These are phyloP conservation scores for Saturnispora sekii DNA, from an alignment of 805 yeast species.

Conservation along the genomic window DNA sequence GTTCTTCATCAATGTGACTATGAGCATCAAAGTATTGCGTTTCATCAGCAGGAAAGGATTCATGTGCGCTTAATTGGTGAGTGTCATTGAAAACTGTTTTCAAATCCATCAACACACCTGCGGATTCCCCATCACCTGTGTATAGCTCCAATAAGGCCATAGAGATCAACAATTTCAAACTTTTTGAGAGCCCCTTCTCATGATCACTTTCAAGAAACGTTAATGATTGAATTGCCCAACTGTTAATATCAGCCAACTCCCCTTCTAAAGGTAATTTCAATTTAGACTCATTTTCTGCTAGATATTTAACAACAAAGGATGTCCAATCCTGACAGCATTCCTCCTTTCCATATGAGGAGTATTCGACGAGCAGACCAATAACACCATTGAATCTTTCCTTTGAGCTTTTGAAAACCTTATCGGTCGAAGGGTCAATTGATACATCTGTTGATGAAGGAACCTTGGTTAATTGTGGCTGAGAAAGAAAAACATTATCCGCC, in stretches of 20 bases:
- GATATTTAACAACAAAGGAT: slow-evolving; percentile 8
- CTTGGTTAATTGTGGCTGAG: not conserved
- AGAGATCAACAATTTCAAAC: slow-evolving; percentile 66
- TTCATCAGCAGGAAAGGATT: slow-evolving; percentile 5
- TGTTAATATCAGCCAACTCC: slow-evolving; percentile 43
- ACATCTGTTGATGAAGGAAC: not conserved
- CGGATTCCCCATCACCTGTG: slow-evolving; percentile 69
- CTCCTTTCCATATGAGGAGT: not conserved
- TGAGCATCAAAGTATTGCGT: slow-evolving; percentile 8
- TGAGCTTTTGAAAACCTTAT: slow-evolving; percentile 20
- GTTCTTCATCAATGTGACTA: slow-evolving; percentile 3
- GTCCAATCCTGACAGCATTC: slow-evolving; percentile 11
- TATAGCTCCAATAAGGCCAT: slow-evolving; percentile 70
- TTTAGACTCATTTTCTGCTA: slow-evolving; percentile 36
- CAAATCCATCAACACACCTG: slow-evolving; percentile 64
- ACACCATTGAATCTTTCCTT: slow-evolving; percentile 62
- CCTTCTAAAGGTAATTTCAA: slow-evolving; percentile 20
- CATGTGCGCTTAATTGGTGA: slow-evolving; percentile 4
- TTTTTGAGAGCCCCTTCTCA: slow-evolving; percentile 29
- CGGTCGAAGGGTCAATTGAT: slow-evolving; percentile 17
- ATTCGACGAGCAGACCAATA: slow-evolving; percentile 31
- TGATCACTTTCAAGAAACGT: slow-evolving; percentile 30
- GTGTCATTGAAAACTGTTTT: slow-evolving; percentile 46
- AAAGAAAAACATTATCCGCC: slow-evolving; percentile 21
- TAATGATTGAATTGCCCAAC: slow-evolving; percentile 12